phyloP scores from a whole-genome alignment of 345 rosid genomes.

The Eucalyptus albens region DNA sequence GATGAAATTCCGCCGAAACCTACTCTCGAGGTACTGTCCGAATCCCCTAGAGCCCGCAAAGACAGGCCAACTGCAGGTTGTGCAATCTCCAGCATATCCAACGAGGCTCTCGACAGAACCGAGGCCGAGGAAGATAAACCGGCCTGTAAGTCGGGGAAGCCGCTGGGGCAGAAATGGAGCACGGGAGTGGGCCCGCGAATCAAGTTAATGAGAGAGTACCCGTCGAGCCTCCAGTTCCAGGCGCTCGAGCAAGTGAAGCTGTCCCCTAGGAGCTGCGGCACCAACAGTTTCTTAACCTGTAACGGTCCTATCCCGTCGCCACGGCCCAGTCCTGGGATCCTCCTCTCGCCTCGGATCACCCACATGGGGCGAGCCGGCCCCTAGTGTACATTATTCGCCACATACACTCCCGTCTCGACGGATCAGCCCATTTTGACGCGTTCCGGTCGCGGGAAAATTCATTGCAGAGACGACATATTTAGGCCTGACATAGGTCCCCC shows the following conservation, averaged over 20 bases:
- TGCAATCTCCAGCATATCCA: background rate
- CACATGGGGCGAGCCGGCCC: conserved; percentile 4
- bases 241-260: conserved; percentile 29
- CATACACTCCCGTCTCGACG: background rate
- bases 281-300: background rate
- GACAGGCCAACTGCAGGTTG: background rate
- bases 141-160: background rate
- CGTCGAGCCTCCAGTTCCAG: conserved; percentile 11
- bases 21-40: background rate
- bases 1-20: conserved; percentile 10
- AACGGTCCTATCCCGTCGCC: conserved; percentile 40
- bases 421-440: background rate
- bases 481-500: background rate
- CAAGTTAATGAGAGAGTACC: conserved; percentile 26
- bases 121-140: background rate
- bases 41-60: background rate
- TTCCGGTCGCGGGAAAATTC: background rate
- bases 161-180: conserved; percentile 12
- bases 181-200: conserved; percentile 33
- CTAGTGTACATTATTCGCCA: background rate
- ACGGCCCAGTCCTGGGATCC: conserved; percentile 32
- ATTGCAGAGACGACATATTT: background rate
- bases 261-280: conserved; percentile 5
- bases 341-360: conserved; percentile 33
- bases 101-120: background rate